Evolutionary conservation across 192 early-diverging fungal genomes (phyloP).

Genomic region (Mortierella alpina): DNA sequence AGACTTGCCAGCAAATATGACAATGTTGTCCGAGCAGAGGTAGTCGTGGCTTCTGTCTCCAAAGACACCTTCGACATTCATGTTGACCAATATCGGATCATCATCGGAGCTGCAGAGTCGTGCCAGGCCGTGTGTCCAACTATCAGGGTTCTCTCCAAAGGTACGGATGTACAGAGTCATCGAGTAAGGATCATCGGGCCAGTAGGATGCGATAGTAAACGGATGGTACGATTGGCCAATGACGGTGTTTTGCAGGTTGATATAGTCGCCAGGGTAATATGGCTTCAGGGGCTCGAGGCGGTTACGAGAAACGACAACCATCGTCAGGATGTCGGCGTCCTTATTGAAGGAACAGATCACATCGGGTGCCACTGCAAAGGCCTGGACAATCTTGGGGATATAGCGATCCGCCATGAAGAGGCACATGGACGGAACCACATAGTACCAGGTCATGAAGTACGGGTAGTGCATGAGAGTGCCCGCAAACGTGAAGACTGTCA

Average conservation of each 20-base stretch:
- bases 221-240: conserved; percentile 33
- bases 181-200: conserved; percentile 50
- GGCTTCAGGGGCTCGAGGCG: conserved; percentile 39
- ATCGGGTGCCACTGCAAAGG: conserved; percentile 17
- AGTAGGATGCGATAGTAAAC: conserved; percentile 49
- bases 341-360: conserved; percentile 33
- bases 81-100: conserved; percentile 12
- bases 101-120: conserved; percentile 15
- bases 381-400: conserved; percentile 39
- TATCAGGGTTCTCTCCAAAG: conserved; percentile 25
- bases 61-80: conserved; percentile 35
- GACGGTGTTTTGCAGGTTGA: conserved; percentile 35
- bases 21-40: conserved; percentile 13
- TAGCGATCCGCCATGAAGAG: conserved; percentile 46
- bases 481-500: conserved; percentile 38
- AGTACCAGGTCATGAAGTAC: conserved; percentile 50
- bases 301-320: conserved; percentile 17
- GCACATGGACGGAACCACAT: conserved; percentile 36
- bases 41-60: conserved; percentile 45
- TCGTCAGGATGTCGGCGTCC: conserved; percentile 38
- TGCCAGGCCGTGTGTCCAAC: conserved; percentile 39
- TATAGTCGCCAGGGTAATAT: conserved; percentile 46
- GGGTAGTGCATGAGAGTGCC: conserved; percentile 48
- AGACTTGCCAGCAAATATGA: conserved; percentile 40
- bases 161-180: conserved; percentile 45